Conservation (phyloP, 192 early-diverging fungal species). For the Ambispora gerdemannii region DNA sequence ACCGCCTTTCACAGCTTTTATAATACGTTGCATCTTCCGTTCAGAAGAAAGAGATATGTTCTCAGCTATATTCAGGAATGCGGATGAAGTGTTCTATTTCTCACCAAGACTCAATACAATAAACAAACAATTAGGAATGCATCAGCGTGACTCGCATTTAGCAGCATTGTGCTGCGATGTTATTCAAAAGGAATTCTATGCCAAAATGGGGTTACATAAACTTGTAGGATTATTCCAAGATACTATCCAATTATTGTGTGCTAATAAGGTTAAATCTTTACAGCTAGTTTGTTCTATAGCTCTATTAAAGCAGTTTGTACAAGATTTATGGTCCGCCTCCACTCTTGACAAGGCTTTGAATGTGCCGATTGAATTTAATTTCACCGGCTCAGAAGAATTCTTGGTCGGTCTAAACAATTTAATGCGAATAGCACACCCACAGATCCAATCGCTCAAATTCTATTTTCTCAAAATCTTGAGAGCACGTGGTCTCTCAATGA, state of each 20-base stretch:
- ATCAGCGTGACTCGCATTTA: constrained; percentile 2
- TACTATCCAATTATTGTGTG: background rate
- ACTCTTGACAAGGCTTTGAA: background rate
- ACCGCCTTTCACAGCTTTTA: background rate
- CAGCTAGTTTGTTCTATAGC: constrained; percentile 26
- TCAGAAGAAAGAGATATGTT: background rate
- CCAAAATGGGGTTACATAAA: background rate
- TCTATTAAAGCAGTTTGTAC: constrained; percentile 26
- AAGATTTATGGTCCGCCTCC: constrained; percentile 5
- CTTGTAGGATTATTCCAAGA: background rate
- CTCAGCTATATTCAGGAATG: background rate
- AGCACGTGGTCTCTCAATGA: background rate
- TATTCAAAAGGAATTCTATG: constrained; percentile 26
- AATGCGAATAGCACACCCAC: background rate
- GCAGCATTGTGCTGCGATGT: constrained; percentile 24
- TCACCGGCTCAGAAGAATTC: background rate
- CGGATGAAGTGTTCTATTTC: background rate
- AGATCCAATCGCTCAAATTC: constrained; percentile 23
- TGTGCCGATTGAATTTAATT: constrained; percentile 2
- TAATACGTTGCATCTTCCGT: background rate
- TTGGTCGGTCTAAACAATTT: constrained; percentile 13
- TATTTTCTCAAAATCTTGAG: constrained; percentile 27
- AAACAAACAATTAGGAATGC: background rate
- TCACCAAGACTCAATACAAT: constrained; percentile 17
- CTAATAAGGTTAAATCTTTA: background rate